A percentile compares a stretch with the other conserved stretches of the same genome.
phyloP scores from a whole-genome alignment of 306 rosid genomes.

The Potentilla sterilis region DNA sequence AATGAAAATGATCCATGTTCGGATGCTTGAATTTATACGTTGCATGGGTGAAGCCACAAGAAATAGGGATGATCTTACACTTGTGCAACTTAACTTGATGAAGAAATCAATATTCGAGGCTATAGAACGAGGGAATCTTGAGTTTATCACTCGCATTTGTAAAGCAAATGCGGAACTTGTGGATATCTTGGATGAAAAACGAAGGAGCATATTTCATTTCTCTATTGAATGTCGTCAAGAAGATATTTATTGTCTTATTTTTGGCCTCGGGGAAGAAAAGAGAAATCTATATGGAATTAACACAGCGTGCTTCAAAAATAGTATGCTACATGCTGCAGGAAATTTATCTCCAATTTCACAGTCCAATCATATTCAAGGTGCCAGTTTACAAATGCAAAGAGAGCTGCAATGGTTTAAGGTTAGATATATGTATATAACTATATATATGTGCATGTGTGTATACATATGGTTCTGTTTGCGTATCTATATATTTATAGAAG shows the following conservation, averaged over 20 bases:
- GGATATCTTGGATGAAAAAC: too few relatives aligned
- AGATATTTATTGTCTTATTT: background rate
- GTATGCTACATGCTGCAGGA: background rate
- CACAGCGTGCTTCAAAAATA: too few relatives aligned
- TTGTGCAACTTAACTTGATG: too few relatives aligned
- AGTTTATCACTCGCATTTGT: background rate
- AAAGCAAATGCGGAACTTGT: background rate
- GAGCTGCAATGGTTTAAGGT: constrained; percentile 12
- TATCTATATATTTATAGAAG: too few relatives aligned
- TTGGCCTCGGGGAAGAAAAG: background rate
- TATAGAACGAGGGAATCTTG: background rate
- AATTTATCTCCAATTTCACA: background rate
- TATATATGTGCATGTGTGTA: too few relatives aligned
- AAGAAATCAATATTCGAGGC: background rate
- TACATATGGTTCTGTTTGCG: too few relatives aligned
- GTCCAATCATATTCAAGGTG: background rate
- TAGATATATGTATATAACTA: too few relatives aligned
- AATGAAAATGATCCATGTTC: background rate
- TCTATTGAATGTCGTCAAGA: background rate
- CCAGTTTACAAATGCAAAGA: background rate
- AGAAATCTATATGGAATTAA: too few relatives aligned
- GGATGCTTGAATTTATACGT: background rate
- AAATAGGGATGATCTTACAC: too few relatives aligned
- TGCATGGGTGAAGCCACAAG: background rate
- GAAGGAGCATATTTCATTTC: background rate